phyloP scores from a whole-genome alignment of 2,329 filamentous ascomycete genomes.

The Sphaerulina vaccinii region DNA sequence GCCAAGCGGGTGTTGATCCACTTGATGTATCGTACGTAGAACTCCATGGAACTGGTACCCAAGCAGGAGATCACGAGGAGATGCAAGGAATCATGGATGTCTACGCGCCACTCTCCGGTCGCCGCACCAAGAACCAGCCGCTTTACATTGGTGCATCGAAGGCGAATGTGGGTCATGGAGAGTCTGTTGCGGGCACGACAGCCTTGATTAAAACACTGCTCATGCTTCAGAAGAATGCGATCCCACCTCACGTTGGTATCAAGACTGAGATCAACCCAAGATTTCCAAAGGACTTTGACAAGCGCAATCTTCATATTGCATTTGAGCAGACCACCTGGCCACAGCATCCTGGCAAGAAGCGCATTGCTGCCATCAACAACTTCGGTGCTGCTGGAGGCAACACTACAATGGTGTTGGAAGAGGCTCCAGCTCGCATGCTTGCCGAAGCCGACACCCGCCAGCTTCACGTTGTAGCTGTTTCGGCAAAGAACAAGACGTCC shows the following conservation, averaged over 20 bases:
- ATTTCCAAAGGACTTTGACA: slow-evolving; percentile 57
- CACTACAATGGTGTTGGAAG: slow-evolving; percentile 65
- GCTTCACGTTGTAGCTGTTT: slow-evolving; percentile 59
- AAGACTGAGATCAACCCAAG: slow-evolving; percentile 62
- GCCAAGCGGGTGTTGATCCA: slow-evolving; percentile 17
- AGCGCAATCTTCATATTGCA: slow-evolving; percentile 58
- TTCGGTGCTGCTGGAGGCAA: slow-evolving; percentile 72
- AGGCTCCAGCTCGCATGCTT: slow-evolving; percentile 48
- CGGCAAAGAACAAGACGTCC: slow-evolving; percentile 53
- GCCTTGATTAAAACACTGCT: slow-evolving; percentile 64
- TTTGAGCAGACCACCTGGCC: slow-evolving; percentile 49
- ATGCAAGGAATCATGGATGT: slow-evolving; percentile 18
- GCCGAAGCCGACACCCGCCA: slow-evolving; percentile 51
- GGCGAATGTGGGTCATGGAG: slow-evolving; percentile 34
- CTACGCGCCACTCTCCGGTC: slow-evolving; percentile 19
- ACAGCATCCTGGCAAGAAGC: slow-evolving; percentile 28
- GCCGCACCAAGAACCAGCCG: slow-evolving; percentile 14
- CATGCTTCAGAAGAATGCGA: slow-evolving; percentile 62
- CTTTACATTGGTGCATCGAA: slow-evolving; percentile 32
- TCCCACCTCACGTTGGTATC: slow-evolving; percentile 67
- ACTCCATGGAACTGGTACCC: slow-evolving; percentile 26
- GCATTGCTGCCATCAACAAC: slow-evolving; percentile 60
- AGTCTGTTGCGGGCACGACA: slow-evolving; percentile 43
- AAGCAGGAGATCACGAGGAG: slow-evolving; percentile 20
- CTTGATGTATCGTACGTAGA: slow-evolving; percentile 21